Evolutionary conservation across 192 early-diverging fungal species (phyloP), one percentile per base, ranked within the genome.

Genomic region (Entomortierella chlamydospora): DNA sequence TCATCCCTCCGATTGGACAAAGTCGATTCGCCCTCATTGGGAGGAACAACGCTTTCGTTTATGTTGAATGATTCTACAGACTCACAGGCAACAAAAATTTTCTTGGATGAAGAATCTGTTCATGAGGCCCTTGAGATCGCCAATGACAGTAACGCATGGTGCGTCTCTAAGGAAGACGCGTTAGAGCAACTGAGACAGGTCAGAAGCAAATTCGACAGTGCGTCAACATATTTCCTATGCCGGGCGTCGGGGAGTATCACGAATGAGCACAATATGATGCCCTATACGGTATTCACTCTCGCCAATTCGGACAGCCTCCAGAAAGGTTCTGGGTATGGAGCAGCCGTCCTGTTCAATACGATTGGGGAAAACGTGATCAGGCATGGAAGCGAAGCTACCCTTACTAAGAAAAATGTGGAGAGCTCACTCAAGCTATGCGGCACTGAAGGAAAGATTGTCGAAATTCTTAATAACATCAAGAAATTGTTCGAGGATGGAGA

Each of bases 1-100:
- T 77, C 77, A 0, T 65, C 42, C 43, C 67, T 71, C n/a, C 66
- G 72, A 30, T 31, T 81, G 29, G 83, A 84, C 53, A 13, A 41
- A 41, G 58, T 12, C 4, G 58, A 49, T 22, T n/a, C 29, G 26
- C 39, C 62, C 8, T 58, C 68, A 29, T 56, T 81, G 18, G 76
- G 82, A 13, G 60, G 30, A 57, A 25, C 23, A 17, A 73, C 71
- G 39, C 6, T 31, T 10, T 61, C 52, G 33, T 68, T 72, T 28
- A 31, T 34, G 20, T 31, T 81, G 2, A 20, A 22, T 18, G 68
- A 25, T 29, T 17, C 50, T 20, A 64, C 43, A 9, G 57, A 39
- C 15, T 72, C 70, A 10, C 50, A 43, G n/a, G 70, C 59, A 5
- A 62, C 55, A 22, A 56, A 37, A 10, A 72, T 81, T 26, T 72